These are phyloP conservation scores for Closterium sp. DNA, from an alignment of 139 green algal species.

Conservation along the genomic window DNA sequence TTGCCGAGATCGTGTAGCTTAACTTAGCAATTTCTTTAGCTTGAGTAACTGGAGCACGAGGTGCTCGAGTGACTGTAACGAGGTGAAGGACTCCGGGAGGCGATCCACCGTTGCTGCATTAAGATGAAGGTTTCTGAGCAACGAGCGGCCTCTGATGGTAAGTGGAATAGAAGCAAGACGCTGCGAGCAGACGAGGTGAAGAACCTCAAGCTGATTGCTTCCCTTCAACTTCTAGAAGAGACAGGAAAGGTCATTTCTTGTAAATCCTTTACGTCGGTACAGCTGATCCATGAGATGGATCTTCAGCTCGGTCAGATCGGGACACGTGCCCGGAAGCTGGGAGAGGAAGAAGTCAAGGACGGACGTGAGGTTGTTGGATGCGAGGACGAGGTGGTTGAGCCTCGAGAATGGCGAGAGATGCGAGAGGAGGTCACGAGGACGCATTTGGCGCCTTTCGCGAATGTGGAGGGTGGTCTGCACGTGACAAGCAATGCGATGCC, in stretches of 20 bases:
- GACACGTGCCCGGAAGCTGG: neutral
- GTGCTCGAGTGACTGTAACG: neutral
- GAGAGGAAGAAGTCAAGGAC: neutral
- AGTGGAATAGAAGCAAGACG: neutral
- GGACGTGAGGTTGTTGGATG: neutral
- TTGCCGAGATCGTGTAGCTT: neutral
- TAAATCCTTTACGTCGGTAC: neutral
- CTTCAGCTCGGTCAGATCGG: neutral
- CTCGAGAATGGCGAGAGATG: neutral
- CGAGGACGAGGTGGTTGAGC: neutral
- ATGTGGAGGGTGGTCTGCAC: neutral
- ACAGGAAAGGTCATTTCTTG: neutral
- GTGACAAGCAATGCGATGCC: neutral
- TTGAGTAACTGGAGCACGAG: neutral
- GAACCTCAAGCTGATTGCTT: neutral
- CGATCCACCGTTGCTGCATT: neutral
- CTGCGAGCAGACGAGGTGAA: neutral
- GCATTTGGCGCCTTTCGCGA: neutral
- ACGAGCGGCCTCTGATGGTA: neutral
- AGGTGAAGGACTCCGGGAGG: neutral
- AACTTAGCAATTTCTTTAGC: too few relatives aligned
- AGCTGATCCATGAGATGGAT: neutral
- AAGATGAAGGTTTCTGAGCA: neutral
- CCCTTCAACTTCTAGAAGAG: neutral
- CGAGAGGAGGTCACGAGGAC: neutral